A percentile compares a stretch with the other conserved stretches of the same genome.
Evolutionary conservation across 2,329 filamentous ascomycete species (phyloP).

Genomic region (Colletotrichum abscissum): DNA sequence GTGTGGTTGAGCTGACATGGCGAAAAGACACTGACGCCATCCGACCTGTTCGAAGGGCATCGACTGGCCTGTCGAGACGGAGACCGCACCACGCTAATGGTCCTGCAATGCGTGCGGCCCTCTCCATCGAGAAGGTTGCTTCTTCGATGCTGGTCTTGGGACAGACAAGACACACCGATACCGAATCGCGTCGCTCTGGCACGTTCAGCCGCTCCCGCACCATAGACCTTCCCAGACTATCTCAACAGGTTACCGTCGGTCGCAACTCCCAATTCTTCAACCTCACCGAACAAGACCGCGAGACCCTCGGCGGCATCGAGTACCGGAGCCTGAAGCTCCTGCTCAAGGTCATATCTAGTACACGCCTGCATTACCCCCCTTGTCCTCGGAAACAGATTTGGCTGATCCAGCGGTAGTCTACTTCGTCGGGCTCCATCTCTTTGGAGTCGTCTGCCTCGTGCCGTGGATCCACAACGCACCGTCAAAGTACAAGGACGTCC

Average conservation of each 20-base stretch:
- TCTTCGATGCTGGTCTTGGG: background rate
- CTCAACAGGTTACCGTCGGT: too few relatives aligned
- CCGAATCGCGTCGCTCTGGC: too few relatives aligned
- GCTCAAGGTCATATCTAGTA: too few relatives aligned
- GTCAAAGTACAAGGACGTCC: slow-evolving; percentile 49
- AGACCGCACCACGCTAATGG: slow-evolving; percentile 1
- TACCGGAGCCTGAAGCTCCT: too few relatives aligned
- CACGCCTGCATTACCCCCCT: background rate
- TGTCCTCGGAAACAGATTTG: slow-evolving; percentile 1
- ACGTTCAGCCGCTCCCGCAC: too few relatives aligned
- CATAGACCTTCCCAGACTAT: too few relatives aligned
- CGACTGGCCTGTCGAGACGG: background rate
- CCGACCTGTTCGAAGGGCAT: background rate
- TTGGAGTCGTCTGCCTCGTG: slow-evolving; percentile 60
- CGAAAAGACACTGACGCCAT: background rate
- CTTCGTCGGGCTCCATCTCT: slow-evolving; percentile 55
- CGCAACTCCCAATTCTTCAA: too few relatives aligned
- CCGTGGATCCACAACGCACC: slow-evolving; percentile 57
- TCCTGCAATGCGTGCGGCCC: slow-evolving; percentile 8
- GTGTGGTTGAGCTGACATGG: too few relatives aligned
- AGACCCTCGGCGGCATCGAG: too few relatives aligned
- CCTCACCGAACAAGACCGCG: too few relatives aligned
- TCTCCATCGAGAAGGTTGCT: slow-evolving; percentile 36
- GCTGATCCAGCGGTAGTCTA: slow-evolving; percentile 48
- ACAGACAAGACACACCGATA: too few relatives aligned